Base-by-base conservation (phyloP, 2,329 filamentous ascomycete species). In the Fusarium sp. region DNA sequence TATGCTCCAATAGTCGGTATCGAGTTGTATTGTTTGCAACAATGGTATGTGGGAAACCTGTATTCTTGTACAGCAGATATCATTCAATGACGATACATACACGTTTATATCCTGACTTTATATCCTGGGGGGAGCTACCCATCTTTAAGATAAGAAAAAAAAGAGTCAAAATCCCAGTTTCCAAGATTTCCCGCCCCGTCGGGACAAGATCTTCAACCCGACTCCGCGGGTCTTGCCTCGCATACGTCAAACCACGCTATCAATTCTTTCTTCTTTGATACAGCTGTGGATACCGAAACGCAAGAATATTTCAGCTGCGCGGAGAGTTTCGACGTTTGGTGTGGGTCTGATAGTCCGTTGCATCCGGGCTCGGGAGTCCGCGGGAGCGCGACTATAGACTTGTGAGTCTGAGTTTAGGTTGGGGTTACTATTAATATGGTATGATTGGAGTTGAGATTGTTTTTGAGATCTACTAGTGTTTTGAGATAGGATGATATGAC, bases 191-290 rank as follows among this genome's bases (percentile, higher is more conserved):
- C 41, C 36, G 23, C 34, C 23, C 51, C 49, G 37, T 44, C 59
- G 61, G 61, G 9, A 20, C 10, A 37, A n/a, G 33, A 50, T 45
- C 37, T 11, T 8, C 6, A 36, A 33, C 23, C 50, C 53, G 59
- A 30, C 37, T 47, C 60, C 58, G 49, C 50, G 31, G 41, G 37
- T 41, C 31, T 3, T n/a, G 40, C 36, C 20, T n/a, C 30, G 34
- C 57, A 28, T 40, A 51, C 59, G 61, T 64, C 61, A 50, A 62
- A 36, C 56, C 37, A 42, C 40, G 38, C 55, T 30, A 62, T 44
- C 37, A 16, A 23, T 51, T 23, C 50, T 20, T 26, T 16, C 45
- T 50, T 20, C 18, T n/a, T 45, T 45, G 42, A 45, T 11, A 46
- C 33, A 46, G 23, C 12, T n/a, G 53, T 65, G 62, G 60, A 65